Evolutionary conservation across 768 basidiomycete species (phyloP).

Genomic region (Pluteus cervinus): DNA sequence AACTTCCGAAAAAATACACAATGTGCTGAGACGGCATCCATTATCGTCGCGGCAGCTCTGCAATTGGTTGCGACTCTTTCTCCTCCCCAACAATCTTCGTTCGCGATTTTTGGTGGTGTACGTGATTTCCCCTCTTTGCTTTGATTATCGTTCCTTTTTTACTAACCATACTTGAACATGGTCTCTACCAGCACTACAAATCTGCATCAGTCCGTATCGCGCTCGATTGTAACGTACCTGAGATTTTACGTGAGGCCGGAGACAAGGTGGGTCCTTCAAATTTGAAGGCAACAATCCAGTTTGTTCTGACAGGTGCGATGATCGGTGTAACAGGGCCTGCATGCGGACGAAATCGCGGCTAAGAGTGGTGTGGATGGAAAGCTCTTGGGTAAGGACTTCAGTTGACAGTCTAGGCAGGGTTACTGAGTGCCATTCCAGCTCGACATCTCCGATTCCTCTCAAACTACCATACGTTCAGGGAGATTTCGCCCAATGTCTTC

Average conservation of each 20-base stretch:
- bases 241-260: conserved; percentile 27
- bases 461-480: conserved; percentile 28
- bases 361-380: conserved; percentile 21
- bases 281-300: too few relatives aligned
- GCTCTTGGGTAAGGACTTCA: conserved; percentile 25
- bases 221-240: conserved; percentile 18
- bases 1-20: conserved; percentile 12
- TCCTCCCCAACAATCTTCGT: conserved; percentile 11
- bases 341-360: conserved; percentile 29
- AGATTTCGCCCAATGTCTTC: conserved; percentile 29
- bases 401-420: neutral
- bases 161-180: neutral
- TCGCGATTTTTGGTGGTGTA: conserved; percentile 8
- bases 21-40: conserved; percentile 10
- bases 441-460: conserved; percentile 28
- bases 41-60: conserved; percentile 18
- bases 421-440: conserved; percentile 8
- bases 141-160: neutral
- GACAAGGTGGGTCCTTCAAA: conserved; percentile 13
- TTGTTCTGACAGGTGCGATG: too few relatives aligned
- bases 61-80: conserved; percentile 17
- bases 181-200: conserved; percentile 13
- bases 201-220: conserved; percentile 19
- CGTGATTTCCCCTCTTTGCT: conserved; percentile 1
- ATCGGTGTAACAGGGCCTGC: conserved; percentile 24